Evolutionary conservation across 345 rosid genomes (phyloP), one percentile per base, ranked within the genome.

Genomic region (Rhodamnia rubescens): DNA sequence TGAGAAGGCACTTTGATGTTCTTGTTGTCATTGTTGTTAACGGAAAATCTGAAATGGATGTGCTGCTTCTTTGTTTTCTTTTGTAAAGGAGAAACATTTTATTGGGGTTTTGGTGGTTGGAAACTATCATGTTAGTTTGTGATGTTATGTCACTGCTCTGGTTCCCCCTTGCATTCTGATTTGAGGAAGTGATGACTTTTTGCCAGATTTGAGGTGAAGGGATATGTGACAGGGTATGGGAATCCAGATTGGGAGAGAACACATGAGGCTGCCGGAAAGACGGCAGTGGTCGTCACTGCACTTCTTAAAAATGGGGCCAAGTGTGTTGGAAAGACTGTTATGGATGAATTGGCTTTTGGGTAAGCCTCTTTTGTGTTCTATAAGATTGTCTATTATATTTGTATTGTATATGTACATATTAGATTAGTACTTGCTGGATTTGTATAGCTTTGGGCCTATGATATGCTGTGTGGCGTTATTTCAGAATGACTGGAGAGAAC

Each of bases 301-400:
- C 91, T 97, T 51, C 90, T 95, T 90, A 93, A 91, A 87, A 92
- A 91, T 87, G 99, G 98, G 83, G 99, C 99, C 88, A 93, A 95
- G 88, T 97, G 99, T 90, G 91, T 95, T 87, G 99, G 95, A 87
- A 95, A 92, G 90, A 95, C 99, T 26, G 92, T 97, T 84, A 90
- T 95, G 92, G 96, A 92, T 80, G 98, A 97, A 91, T 88, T 97
- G 87, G 94, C 92, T 75, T 92, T 91, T 84, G 98, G 99, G 98
- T 95, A 91, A 11, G 42, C 10, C 32, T 52, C 51, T 75, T 27
- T 32, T 16, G 83, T 9, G 7, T 44, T 36, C 14, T 44, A 9
- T 3, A 29, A 21, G n/a, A 22, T 24, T 49, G 52, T 50, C 87
- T 85, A 29, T 29, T 21, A n/a, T 29, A 29, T 58, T 22, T 11